Base-by-base conservation (phyloP, 169 alveolate species). In the Fabrea salina region DNA sequence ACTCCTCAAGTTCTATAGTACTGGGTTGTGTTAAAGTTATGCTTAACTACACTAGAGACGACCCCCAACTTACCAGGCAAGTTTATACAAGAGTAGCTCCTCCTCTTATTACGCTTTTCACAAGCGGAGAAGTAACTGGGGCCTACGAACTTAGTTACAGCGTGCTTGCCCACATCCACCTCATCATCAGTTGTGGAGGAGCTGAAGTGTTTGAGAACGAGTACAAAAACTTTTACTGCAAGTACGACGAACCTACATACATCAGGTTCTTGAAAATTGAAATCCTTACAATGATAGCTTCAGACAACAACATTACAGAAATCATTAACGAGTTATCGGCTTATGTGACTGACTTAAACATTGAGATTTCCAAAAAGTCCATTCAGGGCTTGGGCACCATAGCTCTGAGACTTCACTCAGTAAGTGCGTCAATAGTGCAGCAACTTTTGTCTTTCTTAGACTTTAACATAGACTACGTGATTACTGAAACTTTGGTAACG, bases 1-100 rank as follows among this genome's bases (percentile, higher is more conserved):
- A 96, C 88, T 94, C 98, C 25, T 92, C 98, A 22, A 88, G 98
- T 19, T 97, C 99, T 0, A 98, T 98, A 30, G 96, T 97, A 44
- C 77, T 98, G 74, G 99, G 98, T 8, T 96, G 98, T 32, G 92
- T 92, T 0, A 93, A 93, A 80, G 96, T 93, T 4, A 91, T 93
- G 82, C 58, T 93, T 70, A 91, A 91, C 74, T 85, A 86, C 44
- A 90, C 97, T 16, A 87, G 86, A 82, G 92, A 87, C 37, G 89
- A 91, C 56, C 88, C 83, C 27, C 78, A 54, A 25, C 76, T 93
- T 33, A 71, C 80, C 49, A 83, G 82, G 11, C 89, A 92, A 66
- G 96, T 93, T 3, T 82, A 82, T 33, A 85, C 85, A 68, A 80
- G 97, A 72, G 81, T 93, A 61, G 76, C 86, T 82, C 91, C 95